Percentiles rank a stretch among this genome's conserved stretches.
phyloP scores from a whole-genome alignment of 306 rosid species.

The Hippophae rhamnoides region DNA sequence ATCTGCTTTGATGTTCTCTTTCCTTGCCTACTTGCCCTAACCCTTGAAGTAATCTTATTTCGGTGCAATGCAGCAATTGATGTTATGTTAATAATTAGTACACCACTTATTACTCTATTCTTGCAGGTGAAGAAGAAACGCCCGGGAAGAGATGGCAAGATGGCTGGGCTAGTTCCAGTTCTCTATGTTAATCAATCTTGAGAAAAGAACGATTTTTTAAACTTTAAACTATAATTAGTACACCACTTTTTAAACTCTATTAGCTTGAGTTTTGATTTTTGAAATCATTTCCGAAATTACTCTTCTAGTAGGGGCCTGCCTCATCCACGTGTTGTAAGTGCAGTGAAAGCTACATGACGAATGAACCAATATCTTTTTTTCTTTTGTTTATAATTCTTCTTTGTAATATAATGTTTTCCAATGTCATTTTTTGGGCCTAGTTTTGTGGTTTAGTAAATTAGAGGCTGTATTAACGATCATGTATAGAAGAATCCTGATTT shows the following conservation, averaged over 20 bases:
- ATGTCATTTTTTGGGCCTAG: not conserved
- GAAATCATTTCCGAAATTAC: no score
- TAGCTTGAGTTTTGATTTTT: not conserved
- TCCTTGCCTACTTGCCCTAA: no score
- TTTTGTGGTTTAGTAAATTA: no score
- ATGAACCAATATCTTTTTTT: not conserved
- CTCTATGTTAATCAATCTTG: constrained; percentile 70
- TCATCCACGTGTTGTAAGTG: constrained; percentile 4
- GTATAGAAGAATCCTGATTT: no score
- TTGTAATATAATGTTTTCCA: not conserved
- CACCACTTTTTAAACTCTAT: no score
- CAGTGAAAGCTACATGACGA: constrained; percentile 4
- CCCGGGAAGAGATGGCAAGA: constrained; percentile 98
- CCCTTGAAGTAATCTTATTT: no score
- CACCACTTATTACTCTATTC: constrained; percentile 14
- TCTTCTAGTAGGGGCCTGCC: no score
- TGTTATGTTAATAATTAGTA: constrained; percentile 2
- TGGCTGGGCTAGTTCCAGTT: constrained; percentile 97
- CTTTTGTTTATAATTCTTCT: constrained; percentile 11
- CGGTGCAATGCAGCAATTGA: no score
- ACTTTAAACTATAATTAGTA: no score
- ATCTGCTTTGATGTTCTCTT: no score
- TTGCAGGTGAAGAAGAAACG: constrained; percentile 97
- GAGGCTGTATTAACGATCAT: no score
- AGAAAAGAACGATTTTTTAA: constrained; percentile 8